Conservation (phyloP, 2,329 filamentous ascomycete genomes). For the Paecilomyces dactylethromorphus region DNA sequence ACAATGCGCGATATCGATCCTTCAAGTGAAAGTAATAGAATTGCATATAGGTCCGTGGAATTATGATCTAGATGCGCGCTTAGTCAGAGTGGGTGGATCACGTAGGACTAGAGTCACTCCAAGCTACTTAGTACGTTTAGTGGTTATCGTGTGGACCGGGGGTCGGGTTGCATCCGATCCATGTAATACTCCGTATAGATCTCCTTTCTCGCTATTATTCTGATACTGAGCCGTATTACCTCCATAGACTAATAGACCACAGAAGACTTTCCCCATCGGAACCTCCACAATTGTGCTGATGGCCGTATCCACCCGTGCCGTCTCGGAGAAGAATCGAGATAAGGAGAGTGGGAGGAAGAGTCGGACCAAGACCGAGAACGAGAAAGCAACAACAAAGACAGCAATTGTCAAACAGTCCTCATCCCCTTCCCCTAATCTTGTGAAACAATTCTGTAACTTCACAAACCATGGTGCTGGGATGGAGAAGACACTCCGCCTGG, state of each 20-base stretch:
- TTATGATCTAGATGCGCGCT: not conserved
- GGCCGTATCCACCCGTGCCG: not conserved
- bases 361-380: not conserved
- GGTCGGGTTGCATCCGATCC: not conserved
- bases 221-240: not conserved
- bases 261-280: not conserved
- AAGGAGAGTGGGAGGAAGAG: not conserved
- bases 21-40: not conserved
- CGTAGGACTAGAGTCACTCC: too few species aligned
- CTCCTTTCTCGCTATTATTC: not conserved
- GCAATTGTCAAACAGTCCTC: not conserved
- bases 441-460: slow-evolving; percentile 24
- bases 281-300: not conserved
- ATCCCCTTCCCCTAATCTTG: not conserved
- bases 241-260: not conserved
- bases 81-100: not conserved
- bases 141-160: not conserved
- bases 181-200: not conserved
- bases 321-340: not conserved
- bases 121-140: too few species aligned
- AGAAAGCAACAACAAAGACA: not conserved
- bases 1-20: not conserved
- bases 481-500: slow-evolving; percentile 33
- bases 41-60: not conserved
- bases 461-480: slow-evolving; percentile 25